Evolutionary conservation across 2,329 filamentous ascomycete genomes (phyloP).

Genomic region (Penicillium sp.): DNA sequence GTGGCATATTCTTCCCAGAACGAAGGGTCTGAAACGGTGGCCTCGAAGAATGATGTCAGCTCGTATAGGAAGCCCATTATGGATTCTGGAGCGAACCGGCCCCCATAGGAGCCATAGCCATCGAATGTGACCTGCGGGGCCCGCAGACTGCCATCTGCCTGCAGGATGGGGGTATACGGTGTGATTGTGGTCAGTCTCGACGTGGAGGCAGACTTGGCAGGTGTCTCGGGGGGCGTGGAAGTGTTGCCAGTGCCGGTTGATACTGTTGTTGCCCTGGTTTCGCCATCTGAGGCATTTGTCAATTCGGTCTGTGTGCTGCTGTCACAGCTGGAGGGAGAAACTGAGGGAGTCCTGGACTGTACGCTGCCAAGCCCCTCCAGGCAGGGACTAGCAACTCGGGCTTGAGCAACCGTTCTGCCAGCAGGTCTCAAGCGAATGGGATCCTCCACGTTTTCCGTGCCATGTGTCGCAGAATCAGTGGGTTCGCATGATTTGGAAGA

Average conservation of each 20-base stretch:
- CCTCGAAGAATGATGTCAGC: constrained; percentile 21
- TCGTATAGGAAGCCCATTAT: constrained; percentile 22
- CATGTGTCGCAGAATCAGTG: neutral
- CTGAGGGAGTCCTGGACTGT: neutral
- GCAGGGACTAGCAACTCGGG: constrained; percentile 1
- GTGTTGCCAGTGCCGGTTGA: constrained; percentile 11
- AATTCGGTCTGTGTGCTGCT: constrained; percentile 9
- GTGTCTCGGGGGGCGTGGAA: constrained; percentile 6
- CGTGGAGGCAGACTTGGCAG: constrained; percentile 6
- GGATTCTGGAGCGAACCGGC: constrained; percentile 24
- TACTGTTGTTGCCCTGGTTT: constrained; percentile 10
- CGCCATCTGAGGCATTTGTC: constrained; percentile 9
- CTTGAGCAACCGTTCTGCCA: constrained; percentile 1
- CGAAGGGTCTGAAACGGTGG: constrained; percentile 18
- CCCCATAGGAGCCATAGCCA: constrained; percentile 22
- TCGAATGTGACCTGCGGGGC: constrained; percentile 18
- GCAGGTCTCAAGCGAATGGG: constrained; percentile 6
- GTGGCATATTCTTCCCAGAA: constrained; percentile 23
- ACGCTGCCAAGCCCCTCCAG: neutral
- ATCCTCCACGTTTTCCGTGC: neutral
- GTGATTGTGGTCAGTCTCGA: constrained; percentile 5
- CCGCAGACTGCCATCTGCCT: constrained; percentile 15
- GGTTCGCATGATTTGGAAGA: neutral
- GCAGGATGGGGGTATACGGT: constrained; percentile 19
- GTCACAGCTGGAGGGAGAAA: constrained; percentile 4